Conservation (phyloP, 2,329 filamentous ascomycete genomes). For the Hypocrella siamensis region DNA sequence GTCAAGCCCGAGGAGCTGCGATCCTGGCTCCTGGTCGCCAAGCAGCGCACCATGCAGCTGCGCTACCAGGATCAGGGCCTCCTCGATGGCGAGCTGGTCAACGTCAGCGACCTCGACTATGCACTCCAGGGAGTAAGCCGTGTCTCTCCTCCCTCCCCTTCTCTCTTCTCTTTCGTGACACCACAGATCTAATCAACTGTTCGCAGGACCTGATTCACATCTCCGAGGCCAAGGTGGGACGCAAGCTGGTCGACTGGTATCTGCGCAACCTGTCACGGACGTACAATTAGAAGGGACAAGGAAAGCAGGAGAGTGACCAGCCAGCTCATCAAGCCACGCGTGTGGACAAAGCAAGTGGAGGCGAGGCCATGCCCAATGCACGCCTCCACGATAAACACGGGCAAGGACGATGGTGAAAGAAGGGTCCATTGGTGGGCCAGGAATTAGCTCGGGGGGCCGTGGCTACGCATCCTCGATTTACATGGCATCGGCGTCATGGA, state of each 20-base stretch:
- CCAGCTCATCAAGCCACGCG: no score
- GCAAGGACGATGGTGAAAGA: no score
- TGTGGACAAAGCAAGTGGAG: no score
- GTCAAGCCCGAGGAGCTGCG: constrained; percentile 93
- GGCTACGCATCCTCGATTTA: no score
- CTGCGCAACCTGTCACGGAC: constrained; percentile 90
- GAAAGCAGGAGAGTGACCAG: no score
- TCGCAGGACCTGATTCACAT: constrained; percentile 87
- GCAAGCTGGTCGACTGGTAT: constrained; percentile 98
- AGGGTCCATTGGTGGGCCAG: no score
- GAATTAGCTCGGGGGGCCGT: no score
- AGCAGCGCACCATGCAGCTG: constrained; percentile 94
- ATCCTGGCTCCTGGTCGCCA: constrained; percentile 89
- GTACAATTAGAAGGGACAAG: constrained; percentile 48
- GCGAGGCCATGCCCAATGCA: no score
- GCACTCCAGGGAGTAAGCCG: constrained; percentile 84
- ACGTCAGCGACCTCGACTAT: constrained; percentile 92
- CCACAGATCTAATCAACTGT: no score
- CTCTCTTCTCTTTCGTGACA: constrained; percentile 9
- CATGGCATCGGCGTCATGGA: no score
- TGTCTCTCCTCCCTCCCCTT: constrained; percentile 11
- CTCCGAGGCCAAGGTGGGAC: constrained; percentile 94
- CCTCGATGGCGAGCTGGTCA: constrained; percentile 82
- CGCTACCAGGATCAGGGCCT: constrained; percentile 81
- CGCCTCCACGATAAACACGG: no score